These are phyloP conservation scores for Trametes gibbosa DNA, from an alignment of 768 basidiomycete genomes.

Conservation along the genomic window DNA sequence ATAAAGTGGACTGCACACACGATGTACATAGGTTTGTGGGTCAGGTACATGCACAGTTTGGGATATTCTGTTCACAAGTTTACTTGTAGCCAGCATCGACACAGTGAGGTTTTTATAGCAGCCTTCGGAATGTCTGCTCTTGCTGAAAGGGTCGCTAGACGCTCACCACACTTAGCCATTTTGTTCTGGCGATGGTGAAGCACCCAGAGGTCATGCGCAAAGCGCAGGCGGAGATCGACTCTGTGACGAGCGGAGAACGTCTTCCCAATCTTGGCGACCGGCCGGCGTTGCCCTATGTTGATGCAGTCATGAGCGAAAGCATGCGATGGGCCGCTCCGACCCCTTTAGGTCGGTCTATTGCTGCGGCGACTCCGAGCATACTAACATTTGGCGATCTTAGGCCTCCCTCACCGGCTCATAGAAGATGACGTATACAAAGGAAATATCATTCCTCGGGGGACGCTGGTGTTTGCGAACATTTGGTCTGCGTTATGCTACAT, in stretches of 20 bases:
- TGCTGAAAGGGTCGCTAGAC: constrained; percentile 8
- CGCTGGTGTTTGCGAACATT: constrained; percentile 17
- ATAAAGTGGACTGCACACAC: neutral
- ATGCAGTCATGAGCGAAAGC: constrained; percentile 30
- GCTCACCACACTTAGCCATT: constrained; percentile 24
- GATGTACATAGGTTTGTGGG: neutral
- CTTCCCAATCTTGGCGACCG: constrained; percentile 30
- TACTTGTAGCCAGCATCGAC: neutral
- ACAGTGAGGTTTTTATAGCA: neutral
- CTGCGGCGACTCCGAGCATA: neutral
- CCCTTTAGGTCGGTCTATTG: constrained; percentile 24
- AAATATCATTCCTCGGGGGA: constrained; percentile 20
- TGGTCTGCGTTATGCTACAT: constrained; percentile 12
- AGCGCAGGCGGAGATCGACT: constrained; percentile 33
- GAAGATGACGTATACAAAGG: constrained; percentile 24
- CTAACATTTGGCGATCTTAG: neutral
- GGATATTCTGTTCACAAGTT: neutral
- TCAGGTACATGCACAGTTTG: neutral
- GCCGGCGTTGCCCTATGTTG: constrained; percentile 27
- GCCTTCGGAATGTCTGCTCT: too few relatives aligned
- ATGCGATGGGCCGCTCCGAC: constrained; percentile 26
- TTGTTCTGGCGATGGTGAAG: constrained; percentile 36
- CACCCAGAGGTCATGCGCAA: constrained; percentile 29
- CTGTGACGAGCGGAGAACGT: constrained; percentile 22
- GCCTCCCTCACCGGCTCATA: constrained; percentile 24